Evolutionary conservation across 2,329 filamentous ascomycete species (phyloP), one percentile per base, ranked within the genome.

Genomic region (Apiospora hydei): DNA sequence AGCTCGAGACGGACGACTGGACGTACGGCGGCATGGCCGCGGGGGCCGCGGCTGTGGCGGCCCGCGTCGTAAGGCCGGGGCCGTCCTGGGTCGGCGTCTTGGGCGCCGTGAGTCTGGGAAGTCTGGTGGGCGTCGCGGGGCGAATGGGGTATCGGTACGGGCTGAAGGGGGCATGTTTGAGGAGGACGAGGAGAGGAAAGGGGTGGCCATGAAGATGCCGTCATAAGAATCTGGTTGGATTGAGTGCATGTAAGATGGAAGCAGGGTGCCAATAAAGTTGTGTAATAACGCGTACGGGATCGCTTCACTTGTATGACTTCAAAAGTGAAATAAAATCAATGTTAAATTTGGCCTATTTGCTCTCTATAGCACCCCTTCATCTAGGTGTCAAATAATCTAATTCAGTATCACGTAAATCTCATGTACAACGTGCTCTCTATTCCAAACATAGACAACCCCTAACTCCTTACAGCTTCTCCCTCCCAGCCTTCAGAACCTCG

Each of bases 1-100:
- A 93, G 82, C 77, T 88, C 0, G 84, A 88, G 75, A 85, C 84
- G 68, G 90, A 91, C 77, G 88, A 88, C 76, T 90, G 85, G 84
- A 87, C 85, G 26, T 82, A 85, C 24, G 82, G 78, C 0, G 87
- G 85, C 0, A 85, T 85, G 75, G 81, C 77, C 0, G 77, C 77
- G 1, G 78, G 76, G 0, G 46, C 76, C 49, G 77, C 81, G 10
- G 82, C 77, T 3, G 81, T 76, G 4, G 71, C 78, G 4, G 69
- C 81, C 6, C 81, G 77, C 3, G 77, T 77, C 8, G 78, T 79
- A 70, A 78, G 77, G 74, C 74, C 79, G 16, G 57, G 57, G 8
- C 69, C 82, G 53, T 82, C 84, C 1, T 84, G 82, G 80, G 82
- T 80, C 71, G 83, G 82, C 1, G 76, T 81, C 1, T 72, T 86